Base-by-base conservation (phyloP, 1,284 basidiomycete genomes). In the Cutaneotrichosporon sp. region DNA sequence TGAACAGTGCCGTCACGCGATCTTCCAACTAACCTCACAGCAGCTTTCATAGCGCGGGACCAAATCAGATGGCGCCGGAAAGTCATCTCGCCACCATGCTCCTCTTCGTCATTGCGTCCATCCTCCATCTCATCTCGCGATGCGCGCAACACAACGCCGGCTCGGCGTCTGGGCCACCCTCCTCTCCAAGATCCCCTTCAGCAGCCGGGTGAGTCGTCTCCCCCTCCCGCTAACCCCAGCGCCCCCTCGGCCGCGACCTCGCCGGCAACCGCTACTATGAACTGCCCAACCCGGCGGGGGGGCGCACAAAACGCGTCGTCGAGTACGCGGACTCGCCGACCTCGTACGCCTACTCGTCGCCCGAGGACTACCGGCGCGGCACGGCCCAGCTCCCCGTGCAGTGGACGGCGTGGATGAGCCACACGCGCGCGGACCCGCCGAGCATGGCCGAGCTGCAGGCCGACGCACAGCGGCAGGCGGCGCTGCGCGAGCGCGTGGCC, bases 371-470 rank as follows among this genome's bases (percentile, higher is more conserved):
- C 55, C 64, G 69, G 13, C 45, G 54, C 2, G 72, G 71, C 16
- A 66, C 65, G n/a, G 63, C 68, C 36, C 64, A 72, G 56, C 62
- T 75, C 24, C 73, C 73, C 24, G 73, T 72, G 4, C 73, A 75
- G 64, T 75, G 73, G 73, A 67, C 67, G 27, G 62, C 72, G 45
- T 75, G 73, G 71, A 59, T 62, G 69, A 54, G 45, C 43, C 72
- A 72, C 52, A 79, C 77, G 25, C 73, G 77, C 18, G 24, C 65
- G 3, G 46, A 65, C n/a, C 72, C 75, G 10, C 75, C 77, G 4
- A 63, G 67, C 0, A 27, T 74, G 11, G 49, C 54, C 20, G 77
- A 79, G 58, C 69, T 79, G 14, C 60, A 69, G 54, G n/a, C 18
- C 1, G 77, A 79, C 56, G 58, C 54, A 6, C 33, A 34, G 11